These are phyloP conservation scores for Kalanchoe fedtschenkoi DNA, from an alignment of 164 flowering plant genomes.

Conservation along the genomic window DNA sequence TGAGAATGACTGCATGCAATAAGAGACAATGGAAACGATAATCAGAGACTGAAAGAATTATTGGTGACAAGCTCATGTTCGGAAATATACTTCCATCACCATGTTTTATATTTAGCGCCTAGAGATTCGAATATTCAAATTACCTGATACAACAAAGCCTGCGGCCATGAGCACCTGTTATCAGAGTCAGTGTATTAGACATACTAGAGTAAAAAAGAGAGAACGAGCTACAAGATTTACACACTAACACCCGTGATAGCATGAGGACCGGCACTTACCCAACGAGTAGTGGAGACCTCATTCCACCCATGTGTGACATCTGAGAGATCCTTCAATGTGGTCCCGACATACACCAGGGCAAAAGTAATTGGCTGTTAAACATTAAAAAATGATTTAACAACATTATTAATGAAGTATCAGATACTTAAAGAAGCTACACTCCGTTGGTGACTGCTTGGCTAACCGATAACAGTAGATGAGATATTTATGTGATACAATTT, in stretches of 20 bases:
- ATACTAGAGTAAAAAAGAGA: not conserved
- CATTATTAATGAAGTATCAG: not conserved
- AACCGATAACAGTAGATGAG: not conserved
- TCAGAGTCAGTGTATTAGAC: constrained; percentile 6
- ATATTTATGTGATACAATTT: not conserved
- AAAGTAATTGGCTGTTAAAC: constrained; percentile 74
- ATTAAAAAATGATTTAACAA: constrained; percentile 1
- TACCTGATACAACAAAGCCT: constrained; percentile 34
- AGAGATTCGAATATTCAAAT: constrained; percentile 3
- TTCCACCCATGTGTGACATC: constrained; percentile 95
- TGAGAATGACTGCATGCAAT: constrained; percentile 46
- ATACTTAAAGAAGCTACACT: not conserved
- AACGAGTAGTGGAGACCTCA: constrained; percentile 62
- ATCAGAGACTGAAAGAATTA: not conserved
- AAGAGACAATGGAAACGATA: not conserved
- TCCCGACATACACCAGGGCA: constrained; percentile 83
- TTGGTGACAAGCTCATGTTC: not conserved
- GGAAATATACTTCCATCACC: not conserved
- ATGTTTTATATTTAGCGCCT: not conserved
- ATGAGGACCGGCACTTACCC: constrained; percentile 42
- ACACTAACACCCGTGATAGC: not conserved
- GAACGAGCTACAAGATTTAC: not conserved
- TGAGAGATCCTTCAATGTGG: constrained; percentile 93
- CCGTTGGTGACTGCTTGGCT: not conserved
- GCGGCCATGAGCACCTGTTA: constrained; percentile 26